phyloP scores from a whole-genome alignment of 2,329 filamentous ascomycete genomes.

The Tolypocladium sp. region DNA sequence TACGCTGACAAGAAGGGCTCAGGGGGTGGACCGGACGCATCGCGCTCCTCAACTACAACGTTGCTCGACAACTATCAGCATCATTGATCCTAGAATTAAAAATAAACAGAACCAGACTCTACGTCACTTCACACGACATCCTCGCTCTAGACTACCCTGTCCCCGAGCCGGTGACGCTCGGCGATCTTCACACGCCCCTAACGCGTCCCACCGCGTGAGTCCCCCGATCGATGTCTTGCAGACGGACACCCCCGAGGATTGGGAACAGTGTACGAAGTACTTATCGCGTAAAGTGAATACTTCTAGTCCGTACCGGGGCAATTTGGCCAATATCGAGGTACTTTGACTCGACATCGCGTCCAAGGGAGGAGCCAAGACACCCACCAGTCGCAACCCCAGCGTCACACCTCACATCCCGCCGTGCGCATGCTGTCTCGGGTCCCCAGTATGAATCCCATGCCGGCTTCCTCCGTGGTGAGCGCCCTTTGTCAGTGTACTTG shows the following conservation, averaged over 20 bases:
- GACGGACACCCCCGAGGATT: background rate
- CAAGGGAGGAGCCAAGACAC: background rate
- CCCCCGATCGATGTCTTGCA: background rate
- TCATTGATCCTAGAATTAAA: no score
- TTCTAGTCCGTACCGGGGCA: no score
- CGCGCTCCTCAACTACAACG: no score
- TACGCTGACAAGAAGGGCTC: no score
- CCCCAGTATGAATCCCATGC: background rate
- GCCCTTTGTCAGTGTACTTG: background rate
- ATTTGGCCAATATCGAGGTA: no score
- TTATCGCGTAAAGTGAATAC: background rate
- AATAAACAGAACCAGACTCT: no score
- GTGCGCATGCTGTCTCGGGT: background rate
- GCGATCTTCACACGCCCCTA: background rate
- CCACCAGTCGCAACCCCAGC: background rate
- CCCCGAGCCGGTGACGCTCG: no score
- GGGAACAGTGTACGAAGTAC: background rate
- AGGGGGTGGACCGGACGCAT: no score
- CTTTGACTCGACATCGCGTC: background rate
- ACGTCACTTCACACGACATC: no score
- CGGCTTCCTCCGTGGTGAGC: background rate
- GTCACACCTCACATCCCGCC: background rate
- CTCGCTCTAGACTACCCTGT: no score
- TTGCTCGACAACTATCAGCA: no score
- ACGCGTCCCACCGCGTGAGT: background rate